Evolutionary conservation across 1,139 yeast species (phyloP).

Genomic region (Pichia sp.): DNA sequence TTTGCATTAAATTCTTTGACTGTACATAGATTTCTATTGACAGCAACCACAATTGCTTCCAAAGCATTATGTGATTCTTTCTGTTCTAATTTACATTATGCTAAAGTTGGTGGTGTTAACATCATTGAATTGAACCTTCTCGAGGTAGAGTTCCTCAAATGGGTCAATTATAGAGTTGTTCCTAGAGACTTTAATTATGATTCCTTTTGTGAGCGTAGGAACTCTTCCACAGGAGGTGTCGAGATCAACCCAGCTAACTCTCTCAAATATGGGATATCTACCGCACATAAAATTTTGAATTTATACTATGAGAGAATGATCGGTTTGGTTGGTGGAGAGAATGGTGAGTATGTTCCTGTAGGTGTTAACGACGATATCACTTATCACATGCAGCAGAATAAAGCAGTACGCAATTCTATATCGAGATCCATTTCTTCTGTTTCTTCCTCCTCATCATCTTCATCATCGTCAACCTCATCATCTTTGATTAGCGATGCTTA

Average conservation of each 20-base stretch:
- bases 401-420: neutral
- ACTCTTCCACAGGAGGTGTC: slow-evolving; percentile 20
- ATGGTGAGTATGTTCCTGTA: neutral
- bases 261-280: slow-evolving; percentile 23
- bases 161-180: slow-evolving; percentile 72
- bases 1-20: slow-evolving; percentile 87
- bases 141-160: slow-evolving; percentile 77
- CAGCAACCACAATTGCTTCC: slow-evolving; percentile 87
- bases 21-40: slow-evolving; percentile 82
- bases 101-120: slow-evolving; percentile 93
- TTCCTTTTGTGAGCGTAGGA: slow-evolving; percentile 19
- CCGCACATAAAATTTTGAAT: slow-evolving; percentile 39
- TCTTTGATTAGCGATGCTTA: too few species aligned
- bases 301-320: slow-evolving; percentile 57
- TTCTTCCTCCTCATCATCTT: neutral
- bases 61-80: slow-evolving; percentile 92
- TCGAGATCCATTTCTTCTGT: too few species aligned
- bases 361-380: neutral
- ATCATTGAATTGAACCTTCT: slow-evolving; percentile 76
- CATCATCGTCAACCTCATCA: neutral
- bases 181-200: slow-evolving; percentile 40
- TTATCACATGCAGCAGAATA: neutral
- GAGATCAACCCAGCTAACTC: slow-evolving; percentile 17
- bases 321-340: slow-evolving; percentile 44
- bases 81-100: slow-evolving; percentile 89